Percentiles rank a stretch among this genome's conserved stretches.
These are phyloP conservation scores for Solanum appendiculatum DNA, from an alignment of 257 asterid genomes.

Conservation along the genomic window DNA sequence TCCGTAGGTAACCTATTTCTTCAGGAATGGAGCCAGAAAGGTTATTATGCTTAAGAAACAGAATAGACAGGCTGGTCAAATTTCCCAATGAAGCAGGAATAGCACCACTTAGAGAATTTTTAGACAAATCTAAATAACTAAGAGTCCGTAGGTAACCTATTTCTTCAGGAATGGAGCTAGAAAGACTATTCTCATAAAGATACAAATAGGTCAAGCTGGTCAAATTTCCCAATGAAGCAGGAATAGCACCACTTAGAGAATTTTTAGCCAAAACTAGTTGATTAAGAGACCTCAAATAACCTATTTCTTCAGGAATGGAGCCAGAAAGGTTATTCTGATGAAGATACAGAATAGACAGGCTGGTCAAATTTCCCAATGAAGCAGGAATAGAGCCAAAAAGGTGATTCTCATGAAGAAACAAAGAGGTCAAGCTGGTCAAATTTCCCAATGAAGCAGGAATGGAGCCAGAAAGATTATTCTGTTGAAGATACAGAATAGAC, in stretches of 20 bases:
- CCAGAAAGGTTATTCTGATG: not conserved
- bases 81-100: not conserved
- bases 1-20: no score
- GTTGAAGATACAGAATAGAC: not conserved
- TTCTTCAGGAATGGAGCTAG: not conserved
- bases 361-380: not conserved
- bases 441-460: no score
- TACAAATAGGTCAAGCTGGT: not conserved
- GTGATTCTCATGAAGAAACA: no score
- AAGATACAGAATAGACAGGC: not conserved
- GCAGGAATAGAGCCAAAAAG: not conserved
- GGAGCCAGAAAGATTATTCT: not conserved
- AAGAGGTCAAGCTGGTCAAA: no score
- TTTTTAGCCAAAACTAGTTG: not conserved
- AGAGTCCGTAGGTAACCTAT: not conserved
- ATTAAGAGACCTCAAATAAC: not conserved
- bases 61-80: fast-evolving
- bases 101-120: not conserved
- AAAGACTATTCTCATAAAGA: not conserved
- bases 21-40: not conserved
- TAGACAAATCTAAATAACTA: not conserved
- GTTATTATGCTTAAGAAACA: not conserved
- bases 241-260: not conserved
- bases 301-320: not conserved
- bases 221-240: not conserved